A percentile compares a stretch with the other conserved stretches of the same genome.
Evolutionary conservation across 306 rosid species (phyloP).

Genomic region (Rosa persica): DNA sequence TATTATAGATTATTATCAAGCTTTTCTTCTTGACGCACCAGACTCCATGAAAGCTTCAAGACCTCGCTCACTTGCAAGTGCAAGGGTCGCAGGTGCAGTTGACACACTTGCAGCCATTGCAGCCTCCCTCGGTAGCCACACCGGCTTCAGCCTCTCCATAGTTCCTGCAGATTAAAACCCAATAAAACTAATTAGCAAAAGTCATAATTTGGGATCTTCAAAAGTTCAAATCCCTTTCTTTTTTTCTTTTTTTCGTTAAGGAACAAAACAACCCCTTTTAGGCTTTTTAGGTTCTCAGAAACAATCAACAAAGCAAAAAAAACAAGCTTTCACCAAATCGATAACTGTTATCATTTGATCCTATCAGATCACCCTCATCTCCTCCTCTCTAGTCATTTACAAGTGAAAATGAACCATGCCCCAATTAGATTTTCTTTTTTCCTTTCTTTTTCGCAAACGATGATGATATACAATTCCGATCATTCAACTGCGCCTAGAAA

Average conservation of each 20-base stretch:
- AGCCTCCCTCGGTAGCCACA: constrained; percentile 51
- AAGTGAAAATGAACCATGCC: neutral
- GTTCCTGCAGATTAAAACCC: constrained; percentile 30
- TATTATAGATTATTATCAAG: constrained; percentile 10
- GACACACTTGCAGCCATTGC: constrained; percentile 81
- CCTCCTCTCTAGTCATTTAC: no score
- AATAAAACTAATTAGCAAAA: neutral
- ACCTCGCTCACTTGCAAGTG: constrained; percentile 55
- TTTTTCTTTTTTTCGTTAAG: no score
- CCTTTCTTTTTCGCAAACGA: neutral
- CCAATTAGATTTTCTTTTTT: neutral
- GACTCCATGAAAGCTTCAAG: constrained; percentile 35
- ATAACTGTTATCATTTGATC: no score
- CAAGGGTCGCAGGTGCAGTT: constrained; percentile 83
- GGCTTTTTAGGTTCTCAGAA: no score
- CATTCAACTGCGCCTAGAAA: neutral
- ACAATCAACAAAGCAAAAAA: no score
- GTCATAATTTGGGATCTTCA: no score
- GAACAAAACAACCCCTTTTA: neutral
- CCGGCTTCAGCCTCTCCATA: constrained; percentile 58
- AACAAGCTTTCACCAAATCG: no score
- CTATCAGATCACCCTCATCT: no score
- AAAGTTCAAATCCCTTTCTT: neutral
- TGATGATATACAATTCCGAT: no score
- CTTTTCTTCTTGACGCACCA: neutral